Evolutionary conservation across 129 eudicot species (phyloP), one percentile per base, ranked within the genome.

Genomic region (Ambrosia trifida): DNA sequence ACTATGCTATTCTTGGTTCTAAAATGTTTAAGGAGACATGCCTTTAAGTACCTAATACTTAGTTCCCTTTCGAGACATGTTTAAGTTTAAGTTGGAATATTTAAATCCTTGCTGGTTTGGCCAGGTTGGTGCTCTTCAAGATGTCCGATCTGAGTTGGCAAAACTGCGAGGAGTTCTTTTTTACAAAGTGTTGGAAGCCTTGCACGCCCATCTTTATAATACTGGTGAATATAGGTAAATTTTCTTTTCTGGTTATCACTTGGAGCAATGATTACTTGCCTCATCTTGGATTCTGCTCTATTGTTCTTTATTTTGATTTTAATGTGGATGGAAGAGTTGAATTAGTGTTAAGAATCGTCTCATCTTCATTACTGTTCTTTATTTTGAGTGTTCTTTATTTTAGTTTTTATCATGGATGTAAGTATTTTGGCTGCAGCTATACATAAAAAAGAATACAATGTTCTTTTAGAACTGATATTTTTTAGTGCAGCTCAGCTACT

Each of bases 121-220:
- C 56, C 85, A 95, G 99, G 97, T 95, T 81, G 99, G 99, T 66
- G 99, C 99, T 67, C 94, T 95, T 64, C 99, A 95, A 90, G 99
- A 95, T 80, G 91, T 95, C 67, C 83, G 92, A 71, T 95, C 99
- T 44, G 99, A 95, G 79, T 69, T 95, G 83, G 85, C 91, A 70
- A 95, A 95, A 77, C 77, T 88, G 82, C 81, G 94, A 45, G 97
- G 97, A 44, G 80, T 79, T 64, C 89, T 95, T 41, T 95, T 95
- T 83, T 86, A 82, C 76, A 88, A 95, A 83, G 88, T 90, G 73
- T 74, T 95, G 93, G 99, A 95, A 79, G 97, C 87, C 73, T 78
- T 95, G 85, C 99, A 95, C 83, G 89, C 87, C 50, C 99, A 95
- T 84, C 96, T 95, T 64, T 95, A 95, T 75, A 95, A 95, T 81